Percentiles rank a stretch among this genome's conserved stretches.
Conservation (phyloP, 2,329 filamentous ascomycete species). For the Dactylellina drechsleri region DNA sequence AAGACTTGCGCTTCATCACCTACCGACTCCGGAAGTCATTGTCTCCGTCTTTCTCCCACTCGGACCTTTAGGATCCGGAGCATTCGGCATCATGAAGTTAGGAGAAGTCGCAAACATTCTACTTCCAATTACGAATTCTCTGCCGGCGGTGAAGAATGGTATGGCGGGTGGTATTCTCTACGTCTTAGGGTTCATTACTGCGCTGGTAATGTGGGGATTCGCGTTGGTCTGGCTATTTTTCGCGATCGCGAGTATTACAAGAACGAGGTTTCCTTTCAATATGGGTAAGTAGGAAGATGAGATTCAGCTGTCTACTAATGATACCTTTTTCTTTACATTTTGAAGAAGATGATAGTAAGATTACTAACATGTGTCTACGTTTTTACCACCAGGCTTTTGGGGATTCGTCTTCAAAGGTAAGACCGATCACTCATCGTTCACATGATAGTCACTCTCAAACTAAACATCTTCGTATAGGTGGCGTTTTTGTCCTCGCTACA, state of each 20-base stretch:
- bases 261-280: conserved; percentile 68
- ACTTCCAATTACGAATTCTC: conserved; percentile 60
- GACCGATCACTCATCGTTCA: conserved; percentile 11
- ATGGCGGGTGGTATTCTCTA: conserved; percentile 69
- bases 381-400: conserved; percentile 38
- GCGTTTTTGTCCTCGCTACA: conserved; percentile 68
- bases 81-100: conserved; percentile 67
- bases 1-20: conserved; percentile 72
- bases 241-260: conserved; percentile 66
- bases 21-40: conserved; percentile 74
- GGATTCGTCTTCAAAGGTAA: conserved; percentile 54
- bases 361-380: conserved; percentile 24
- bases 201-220: conserved; percentile 69
- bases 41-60: conserved; percentile 75
- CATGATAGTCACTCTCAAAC: conserved; percentile 10
- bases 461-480: conserved; percentile 57
- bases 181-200: conserved; percentile 68
- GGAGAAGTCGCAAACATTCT: conserved; percentile 62
- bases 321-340: background rate
- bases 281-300: conserved; percentile 73
- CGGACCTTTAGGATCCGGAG: conserved; percentile 74
- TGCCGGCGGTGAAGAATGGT: conserved; percentile 58
- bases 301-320: conserved; percentile 56
- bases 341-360: background rate
- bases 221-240: conserved; percentile 68